phyloP scores from a whole-genome alignment of 345 rosid genomes.

The Cardamine resedifolia region DNA sequence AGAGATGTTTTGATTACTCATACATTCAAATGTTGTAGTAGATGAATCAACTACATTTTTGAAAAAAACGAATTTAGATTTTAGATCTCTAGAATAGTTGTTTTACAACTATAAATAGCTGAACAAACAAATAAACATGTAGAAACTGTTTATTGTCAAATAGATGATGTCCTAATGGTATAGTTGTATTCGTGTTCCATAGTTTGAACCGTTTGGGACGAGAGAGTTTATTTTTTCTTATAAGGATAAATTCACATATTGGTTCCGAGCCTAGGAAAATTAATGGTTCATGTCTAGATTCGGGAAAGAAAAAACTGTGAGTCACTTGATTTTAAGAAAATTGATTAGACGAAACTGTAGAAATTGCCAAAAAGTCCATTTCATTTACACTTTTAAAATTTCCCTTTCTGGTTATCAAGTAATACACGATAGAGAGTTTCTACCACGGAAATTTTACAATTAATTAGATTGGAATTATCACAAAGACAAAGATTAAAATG shows the following conservation, averaged over 20 bases:
- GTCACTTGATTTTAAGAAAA: neutral
- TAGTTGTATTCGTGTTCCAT: neutral
- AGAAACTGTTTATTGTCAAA: neutral
- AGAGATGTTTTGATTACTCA: neutral
- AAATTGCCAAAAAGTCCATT: conserved; percentile 23
- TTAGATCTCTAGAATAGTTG: neutral
- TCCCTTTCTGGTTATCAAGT: conserved; percentile 16
- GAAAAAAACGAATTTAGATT: neutral
- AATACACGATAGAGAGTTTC: conserved; percentile 29
- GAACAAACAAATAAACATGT: neutral
- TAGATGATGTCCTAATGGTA: neutral
- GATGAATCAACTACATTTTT: neutral
- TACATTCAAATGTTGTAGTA: neutral
- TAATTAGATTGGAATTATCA: conserved; percentile 11
- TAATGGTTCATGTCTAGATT: neutral
- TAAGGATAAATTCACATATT: neutral
- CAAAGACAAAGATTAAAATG: conserved; percentile 15
- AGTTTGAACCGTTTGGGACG: neutral
- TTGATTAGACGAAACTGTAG: neutral
- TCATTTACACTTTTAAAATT: neutral
- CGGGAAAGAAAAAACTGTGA: neutral
- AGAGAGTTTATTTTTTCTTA: neutral
- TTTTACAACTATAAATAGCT: neutral
- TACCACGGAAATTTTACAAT: conserved; percentile 20
- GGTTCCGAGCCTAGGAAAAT: neutral